Evolutionary conservation across 768 basidiomycete genomes (phyloP), one percentile per base, ranked within the genome.

Genomic region (Termitomyces sp.): DNA sequence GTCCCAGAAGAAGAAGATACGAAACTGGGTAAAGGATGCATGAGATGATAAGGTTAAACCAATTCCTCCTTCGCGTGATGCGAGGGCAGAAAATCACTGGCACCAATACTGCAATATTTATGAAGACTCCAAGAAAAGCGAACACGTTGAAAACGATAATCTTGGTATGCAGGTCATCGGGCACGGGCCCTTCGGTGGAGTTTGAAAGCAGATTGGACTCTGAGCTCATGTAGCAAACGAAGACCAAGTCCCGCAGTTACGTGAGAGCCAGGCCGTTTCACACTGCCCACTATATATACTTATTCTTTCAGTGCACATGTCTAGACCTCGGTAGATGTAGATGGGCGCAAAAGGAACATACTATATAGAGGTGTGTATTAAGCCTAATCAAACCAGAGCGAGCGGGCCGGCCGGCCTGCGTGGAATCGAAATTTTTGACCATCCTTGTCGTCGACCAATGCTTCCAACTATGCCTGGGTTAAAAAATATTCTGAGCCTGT

Each of bases 1-100:
- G 43, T 32, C 43, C 57, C 4, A 58, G 23, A 30, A 58, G 35
- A 40, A 58, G 33, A 14, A 58, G 20, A 28, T 51, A 58, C 43
- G 57, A 58, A 30, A 32, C 40, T 26, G 57, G 36, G 16, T 58
- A 58, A 8, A 58, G 18, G 13, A 52, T 52, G 41, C 50, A 58
- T 23, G 57, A 58, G 12, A 30, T 52, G 3, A 52, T 32, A 3
- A 58, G 57, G 57, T 43, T 52, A 43, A 43, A 58, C 57, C 57
- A 58, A 8, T 7, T 40, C 28, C 23, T 51, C 14, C 26, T 44
- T 16, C 57, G 57, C 5, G 5, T 20, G 30, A 58, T 47, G 10
- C 16, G 28, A 6, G 50, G 50, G 5, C 33, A 41, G 23, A 41
- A 58, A 3, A 58, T 16, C 2, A 50, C 41, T 28, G 57, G 57